Base-by-base conservation (phyloP, 768 basidiomycete genomes). In the Suillus subalutaceus region DNA sequence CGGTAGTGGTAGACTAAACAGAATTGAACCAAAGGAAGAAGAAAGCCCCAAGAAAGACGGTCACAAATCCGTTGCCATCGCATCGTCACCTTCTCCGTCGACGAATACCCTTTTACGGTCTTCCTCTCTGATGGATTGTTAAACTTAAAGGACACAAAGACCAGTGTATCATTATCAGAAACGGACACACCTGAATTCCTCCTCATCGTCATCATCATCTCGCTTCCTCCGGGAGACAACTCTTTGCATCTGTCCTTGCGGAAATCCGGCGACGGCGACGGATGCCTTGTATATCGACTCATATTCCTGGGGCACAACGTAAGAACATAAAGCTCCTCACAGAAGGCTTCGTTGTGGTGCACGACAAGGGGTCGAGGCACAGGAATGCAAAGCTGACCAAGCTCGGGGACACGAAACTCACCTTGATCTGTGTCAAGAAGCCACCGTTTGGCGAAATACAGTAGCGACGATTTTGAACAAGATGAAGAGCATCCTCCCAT, bases 361-460 rank as follows among this genome's bases (percentile, higher is more conserved):
- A 38, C n/a, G 4, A 44, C 9, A 57, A 59, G 63, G 16, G 52
- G 4, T n/a, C 23, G 37, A 62, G 43, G 41, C 16, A n/a, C 8
- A 41, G 59, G 40, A 32, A 41, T 41, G 37, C 15, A 52, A 63
- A 38, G 53, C 43, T 41, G 16, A 44, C 60, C 15, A 35, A 35
- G 13, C 30, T 38, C 37, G 7, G 12, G 20, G n/a, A 4, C 32
- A 35, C 41, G 30, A 23, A 32, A 48, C 80, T 35, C 65, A 91
- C 93, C 86, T 97, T 96, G 74, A 97, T 90, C 75, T 97, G 95
- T 12, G 92, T 93, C 71, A 96, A 76, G 78, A 97, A 97, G 4
- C 94, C 95, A 16, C 90, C 89, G 71, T 97, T 95, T 13, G 94
- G 96, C 1, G 93, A 93, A 68, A 96, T 96, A 77, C 95, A 97